Evolutionary conservation across 345 rosid genomes (phyloP).

Genomic region (Melastoma malabathricum): DNA sequence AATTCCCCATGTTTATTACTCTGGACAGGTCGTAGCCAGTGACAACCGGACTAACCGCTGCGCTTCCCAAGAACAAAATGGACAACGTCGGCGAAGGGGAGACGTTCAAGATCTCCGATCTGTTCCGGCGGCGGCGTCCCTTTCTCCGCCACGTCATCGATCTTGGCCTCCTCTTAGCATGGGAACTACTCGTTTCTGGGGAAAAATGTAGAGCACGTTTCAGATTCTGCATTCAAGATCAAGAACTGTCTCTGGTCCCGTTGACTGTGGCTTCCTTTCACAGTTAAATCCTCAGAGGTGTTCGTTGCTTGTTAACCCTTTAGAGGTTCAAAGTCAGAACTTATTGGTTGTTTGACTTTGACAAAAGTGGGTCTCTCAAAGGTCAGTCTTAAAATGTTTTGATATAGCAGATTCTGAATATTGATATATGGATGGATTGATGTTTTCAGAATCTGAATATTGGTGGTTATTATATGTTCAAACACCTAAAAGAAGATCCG

Average conservation of each 20-base stretch:
- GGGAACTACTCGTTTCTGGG: constrained; percentile 46
- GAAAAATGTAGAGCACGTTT: constrained; percentile 15
- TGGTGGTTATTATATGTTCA: constrained; percentile 55
- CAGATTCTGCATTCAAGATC: constrained; percentile 9
- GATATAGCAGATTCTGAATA: constrained; percentile 50
- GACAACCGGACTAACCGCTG: neutral
- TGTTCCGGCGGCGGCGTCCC: constrained; percentile 26
- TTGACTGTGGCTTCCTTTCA: constrained; percentile 4
- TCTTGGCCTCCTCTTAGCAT: constrained; percentile 42
- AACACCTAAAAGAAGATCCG: constrained; percentile 34
- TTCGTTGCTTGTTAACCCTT: constrained; percentile 43
- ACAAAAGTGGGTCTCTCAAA: constrained; percentile 16
- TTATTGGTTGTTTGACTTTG: too few relatives aligned
- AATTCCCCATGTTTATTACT: too few relatives aligned
- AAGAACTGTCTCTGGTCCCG: constrained; percentile 6
- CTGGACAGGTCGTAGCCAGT: neutral
- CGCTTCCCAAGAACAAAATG: neutral
- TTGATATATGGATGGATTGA: constrained; percentile 21
- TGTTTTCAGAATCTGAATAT: constrained; percentile 48
- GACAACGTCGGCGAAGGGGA: constrained; percentile 5
- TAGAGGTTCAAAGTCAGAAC: constrained; percentile 14
- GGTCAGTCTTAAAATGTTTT: constrained; percentile 11
- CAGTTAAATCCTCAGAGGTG: constrained; percentile 16
- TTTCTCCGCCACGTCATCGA: constrained; percentile 45
- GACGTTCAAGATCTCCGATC: constrained; percentile 24